Base-by-base conservation (phyloP, 306 rosid genomes). In the Fagus sylvatica region DNA sequence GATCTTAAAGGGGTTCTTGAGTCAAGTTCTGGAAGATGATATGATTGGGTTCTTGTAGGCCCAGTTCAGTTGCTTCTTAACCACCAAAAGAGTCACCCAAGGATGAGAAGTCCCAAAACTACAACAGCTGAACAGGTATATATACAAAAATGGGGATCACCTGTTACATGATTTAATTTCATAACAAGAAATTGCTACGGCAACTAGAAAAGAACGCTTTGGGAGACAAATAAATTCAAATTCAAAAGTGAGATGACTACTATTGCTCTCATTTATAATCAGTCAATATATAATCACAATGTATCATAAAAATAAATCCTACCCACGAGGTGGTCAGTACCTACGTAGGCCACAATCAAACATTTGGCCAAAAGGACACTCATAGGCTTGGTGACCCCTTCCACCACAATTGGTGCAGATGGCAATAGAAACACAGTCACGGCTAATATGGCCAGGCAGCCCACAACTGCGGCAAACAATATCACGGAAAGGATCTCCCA, bases 331-430 rank as follows among this genome's bases (percentile, higher is more conserved):
- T 46, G 66, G 57, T 79, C 57, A 79, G 36, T 19, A 79, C 74
- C 61, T 41, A 1, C 33, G 69, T 1, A 37, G 3, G 61, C 69
- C 69, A 33, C 36, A 37, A 36, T 43, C 61, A 37, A 55, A 56
- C 62, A 54, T 74, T 12, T 11, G 33, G 3, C 42, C 78, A 2
- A 69, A 79, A 33, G 83, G 83, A 69, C 79, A 74, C 12, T 34
- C 67, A 17, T 56, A 55, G 4, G 84, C 79, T 40, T 75, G 76
- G 73, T 75, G 84, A 53, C 73, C 76, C 15, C 72, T 74, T 48
- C 84, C 68, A 1, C 84, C 84, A 28, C 84, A 69, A 28, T 60
- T 80, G 76, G 39, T 30, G 76, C 80, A 80, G 42, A 60, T 69
- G 80, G 60, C 59, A 30, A 75, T 17, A 17, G 76, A 49, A 6